A percentile compares a stretch with the other conserved stretches of the same genome.
Evolutionary conservation across 2,329 filamentous ascomycete genomes (phyloP).

Genomic region (Arachnomyces sp.): DNA sequence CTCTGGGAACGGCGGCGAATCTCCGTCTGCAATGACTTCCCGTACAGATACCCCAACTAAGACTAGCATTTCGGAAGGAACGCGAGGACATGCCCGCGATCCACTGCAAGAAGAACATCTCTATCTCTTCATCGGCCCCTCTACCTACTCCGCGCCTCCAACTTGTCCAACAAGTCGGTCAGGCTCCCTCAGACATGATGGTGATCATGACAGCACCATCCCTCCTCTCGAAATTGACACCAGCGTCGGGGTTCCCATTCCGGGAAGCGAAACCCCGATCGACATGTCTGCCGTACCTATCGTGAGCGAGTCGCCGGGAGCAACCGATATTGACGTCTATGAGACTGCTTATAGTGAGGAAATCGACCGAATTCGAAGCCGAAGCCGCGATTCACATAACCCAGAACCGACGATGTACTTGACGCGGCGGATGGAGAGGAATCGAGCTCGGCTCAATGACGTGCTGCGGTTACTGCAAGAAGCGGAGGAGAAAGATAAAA

Average conservation of each 20-base stretch:
- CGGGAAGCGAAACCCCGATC: slow-evolving; percentile 17
- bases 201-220: slow-evolving; percentile 11
- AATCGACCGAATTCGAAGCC: slow-evolving; percentile 60
- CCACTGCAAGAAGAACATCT: slow-evolving; percentile 58
- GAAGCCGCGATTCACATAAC: slow-evolving; percentile 29
- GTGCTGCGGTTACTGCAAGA: slow-evolving; percentile 24
- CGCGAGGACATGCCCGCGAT: slow-evolving; percentile 56
- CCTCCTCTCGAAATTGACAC: too few relatives aligned
- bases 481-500: slow-evolving; percentile 8
- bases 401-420: slow-evolving; percentile 52
- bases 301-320: slow-evolving; percentile 77
- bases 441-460: slow-evolving; percentile 19
- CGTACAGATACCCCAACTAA: slow-evolving; percentile 27
- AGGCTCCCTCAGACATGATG: slow-evolving; percentile 16
- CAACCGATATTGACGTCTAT: slow-evolving; percentile 80
- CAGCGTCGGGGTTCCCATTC: too few relatives aligned
- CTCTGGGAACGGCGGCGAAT: too few relatives aligned
- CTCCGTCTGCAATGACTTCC: too few relatives aligned
- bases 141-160: slow-evolving; percentile 26
- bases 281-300: slow-evolving; percentile 32
- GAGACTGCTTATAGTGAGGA: slow-evolving; percentile 81
- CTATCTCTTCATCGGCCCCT: slow-evolving; percentile 69
- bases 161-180: slow-evolving; percentile 8
- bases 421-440: slow-evolving; percentile 43
- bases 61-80: slow-evolving; percentile 38